phyloP scores from a whole-genome alignment of 2,329 filamentous ascomycete species.

The Colletotrichum spaethianum region DNA sequence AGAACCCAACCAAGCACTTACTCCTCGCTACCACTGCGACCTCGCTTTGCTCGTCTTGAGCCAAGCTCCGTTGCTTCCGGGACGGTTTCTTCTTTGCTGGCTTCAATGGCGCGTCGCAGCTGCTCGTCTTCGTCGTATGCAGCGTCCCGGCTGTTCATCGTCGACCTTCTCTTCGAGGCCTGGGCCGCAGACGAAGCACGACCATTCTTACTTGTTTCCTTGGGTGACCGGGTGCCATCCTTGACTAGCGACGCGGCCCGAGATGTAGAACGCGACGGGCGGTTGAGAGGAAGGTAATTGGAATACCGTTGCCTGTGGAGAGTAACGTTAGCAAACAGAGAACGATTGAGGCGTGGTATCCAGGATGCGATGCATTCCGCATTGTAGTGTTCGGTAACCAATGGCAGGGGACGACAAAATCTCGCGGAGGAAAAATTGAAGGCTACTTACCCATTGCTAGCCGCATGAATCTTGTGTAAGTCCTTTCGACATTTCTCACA shows the following conservation, averaged over 20 bases:
- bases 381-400: neutral
- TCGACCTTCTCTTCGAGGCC: conserved; percentile 87
- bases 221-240: conserved; percentile 69
- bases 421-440: conserved; percentile 23
- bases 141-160: conserved; percentile 96
- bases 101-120: conserved; percentile 89
- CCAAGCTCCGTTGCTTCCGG: conserved; percentile 66
- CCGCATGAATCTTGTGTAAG: conserved; percentile 86
- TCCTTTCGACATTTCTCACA: conserved; percentile 96
- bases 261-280: conserved; percentile 69
- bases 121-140: conserved; percentile 97
- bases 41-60: conserved; percentile 80
- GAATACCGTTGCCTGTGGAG: conserved; percentile 74
- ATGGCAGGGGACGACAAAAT: conserved; percentile 33
- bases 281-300: conserved; percentile 74
- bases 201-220: conserved; percentile 69
- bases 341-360: neutral
- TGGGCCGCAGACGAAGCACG: conserved; percentile 66
- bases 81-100: conserved; percentile 87
- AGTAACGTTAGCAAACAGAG: conserved; percentile 16
- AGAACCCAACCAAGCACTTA: conserved; percentile 64
- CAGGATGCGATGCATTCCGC: neutral
- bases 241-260: conserved; percentile 77
- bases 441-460: conserved; percentile 84
- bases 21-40: conserved; percentile 94